Percentiles rank a stretch among this genome's conserved stretches.
Evolutionary conservation across 2,329 filamentous ascomycete species (phyloP).

Genomic region (Aureobasidium sp.): DNA sequence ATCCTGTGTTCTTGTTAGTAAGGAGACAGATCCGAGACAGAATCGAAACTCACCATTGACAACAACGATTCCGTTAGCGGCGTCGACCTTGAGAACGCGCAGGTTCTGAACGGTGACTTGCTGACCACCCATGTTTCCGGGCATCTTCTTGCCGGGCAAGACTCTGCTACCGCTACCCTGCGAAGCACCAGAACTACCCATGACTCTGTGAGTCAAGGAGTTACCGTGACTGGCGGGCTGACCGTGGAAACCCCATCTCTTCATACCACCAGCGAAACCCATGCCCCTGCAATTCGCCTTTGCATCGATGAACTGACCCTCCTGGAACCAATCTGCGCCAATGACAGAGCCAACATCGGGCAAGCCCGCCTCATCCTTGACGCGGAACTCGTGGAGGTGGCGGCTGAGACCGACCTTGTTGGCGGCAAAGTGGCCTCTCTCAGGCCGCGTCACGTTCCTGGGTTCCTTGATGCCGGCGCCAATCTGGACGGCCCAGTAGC

Average conservation of each 20-base stretch:
- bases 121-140: conserved; percentile 88
- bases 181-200: conserved; percentile 81
- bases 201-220: conserved; percentile 84
- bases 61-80: conserved; percentile 77
- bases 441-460: conserved; percentile 68
- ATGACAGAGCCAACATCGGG: conserved; percentile 67
- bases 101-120: conserved; percentile 86
- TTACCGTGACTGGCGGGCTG: conserved; percentile 93
- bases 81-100: conserved; percentile 79
- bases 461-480: conserved; percentile 68
- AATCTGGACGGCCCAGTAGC: conserved; percentile 91
- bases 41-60: conserved; percentile 57
- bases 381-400: conserved; percentile 78
- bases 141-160: conserved; percentile 94
- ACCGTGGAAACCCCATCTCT: conserved; percentile 81
- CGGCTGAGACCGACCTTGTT: conserved; percentile 77
- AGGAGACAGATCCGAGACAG: neutral
- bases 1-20: conserved; percentile 34
- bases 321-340: conserved; percentile 80
- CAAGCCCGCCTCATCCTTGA: conserved; percentile 64
- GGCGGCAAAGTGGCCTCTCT: conserved; percentile 80
- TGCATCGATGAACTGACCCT: conserved; percentile 85
- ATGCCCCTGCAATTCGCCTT: conserved; percentile 72
- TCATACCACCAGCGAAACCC: conserved; percentile 97
- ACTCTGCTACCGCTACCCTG: conserved; percentile 92